Conservation (phyloP, 108 stramenopile genomes). For the Cyclotella atomus region DNA sequence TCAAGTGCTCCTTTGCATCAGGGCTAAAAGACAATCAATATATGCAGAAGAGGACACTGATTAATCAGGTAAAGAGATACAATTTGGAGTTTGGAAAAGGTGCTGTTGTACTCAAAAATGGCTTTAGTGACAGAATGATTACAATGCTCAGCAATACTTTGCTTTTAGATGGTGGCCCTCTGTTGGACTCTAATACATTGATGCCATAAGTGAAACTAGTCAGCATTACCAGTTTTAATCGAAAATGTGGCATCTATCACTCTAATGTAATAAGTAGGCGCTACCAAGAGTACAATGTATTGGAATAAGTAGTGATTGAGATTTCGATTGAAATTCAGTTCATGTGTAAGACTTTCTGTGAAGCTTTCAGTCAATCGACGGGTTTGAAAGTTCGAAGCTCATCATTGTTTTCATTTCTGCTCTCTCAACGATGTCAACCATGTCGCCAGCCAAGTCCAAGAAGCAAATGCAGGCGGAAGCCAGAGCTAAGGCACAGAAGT, state of each 20-base stretch:
- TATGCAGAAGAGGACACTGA: conserved; percentile 12
- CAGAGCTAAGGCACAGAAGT: neutral
- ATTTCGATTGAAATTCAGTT: neutral
- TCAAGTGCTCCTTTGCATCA: conserved; percentile 27
- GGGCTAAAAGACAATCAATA: conserved; percentile 30
- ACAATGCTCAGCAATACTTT: conserved; percentile 12
- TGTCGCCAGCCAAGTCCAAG: neutral
- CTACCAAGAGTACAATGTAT: too few relatives aligned
- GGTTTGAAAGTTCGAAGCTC: too few relatives aligned
- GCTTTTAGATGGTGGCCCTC: conserved; percentile 40
- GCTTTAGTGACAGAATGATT: conserved; percentile 21
- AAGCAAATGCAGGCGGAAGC: neutral
- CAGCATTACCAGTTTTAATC: neutral
- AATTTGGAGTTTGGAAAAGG: conserved; percentile 24
- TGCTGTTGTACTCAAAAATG: conserved; percentile 38
- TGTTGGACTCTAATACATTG: neutral
- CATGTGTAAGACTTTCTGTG: neutral
- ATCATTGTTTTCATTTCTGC: neutral
- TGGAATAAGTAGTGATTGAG: neutral
- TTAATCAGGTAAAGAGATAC: conserved; percentile 29
- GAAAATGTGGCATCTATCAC: neutral
- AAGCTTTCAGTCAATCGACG: neutral
- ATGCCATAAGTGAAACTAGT: conserved; percentile 6
- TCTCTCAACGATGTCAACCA: neutral
- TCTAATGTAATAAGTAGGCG: neutral